Evolutionary conservation across 2,329 filamentous ascomycete species (phyloP), one percentile per base, ranked within the genome.

Genomic region (Ceratocystis variospora): DNA sequence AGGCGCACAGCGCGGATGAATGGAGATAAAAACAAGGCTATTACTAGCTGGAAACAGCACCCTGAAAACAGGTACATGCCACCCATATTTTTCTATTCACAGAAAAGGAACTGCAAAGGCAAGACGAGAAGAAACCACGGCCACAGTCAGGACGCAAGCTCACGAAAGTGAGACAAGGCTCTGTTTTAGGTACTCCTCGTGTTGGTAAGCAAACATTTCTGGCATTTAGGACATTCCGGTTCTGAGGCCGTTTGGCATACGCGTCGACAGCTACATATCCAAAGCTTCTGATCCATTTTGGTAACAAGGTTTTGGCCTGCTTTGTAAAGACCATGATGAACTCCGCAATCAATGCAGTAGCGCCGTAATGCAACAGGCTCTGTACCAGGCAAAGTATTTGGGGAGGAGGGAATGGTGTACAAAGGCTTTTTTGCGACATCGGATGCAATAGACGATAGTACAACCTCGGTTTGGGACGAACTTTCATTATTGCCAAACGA

Each of bases 291-390:
- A 0, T 74, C 73, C 1, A 73, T 73, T 68, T 74, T 74, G 7
- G 76, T 77, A 8, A 72, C 74, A 22, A 78, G 69, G 46, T 73
- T 73, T 69, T 77, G 76, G 44, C 73, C 74, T 1, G 76, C 73
- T 2, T 70, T 72, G 63, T 78, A 75, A 6, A 78, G 70, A 1
- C 75, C 76, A 25, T 72, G 69, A 28, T 71, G 70, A 59, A 78
- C 73, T n/a, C 76, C 76, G 59, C 76, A 78, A 22, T 74, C 75
- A 63, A 78, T 75, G 68, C 76, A 78, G 68, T 77, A 78, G 25
- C 76, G 73, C 6, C 76, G 74, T 6, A 78, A 71, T 63, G 71
- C 69, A 22, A 74, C 69, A 41, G 72, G n/a, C 5, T 48, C 8
- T 5, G 59, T 41, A 22, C 63, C 17, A n/a, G 25, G 22, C 5